Conservation (phyloP, 805 yeast genomes). For the Yarrowia hollandica region DNA sequence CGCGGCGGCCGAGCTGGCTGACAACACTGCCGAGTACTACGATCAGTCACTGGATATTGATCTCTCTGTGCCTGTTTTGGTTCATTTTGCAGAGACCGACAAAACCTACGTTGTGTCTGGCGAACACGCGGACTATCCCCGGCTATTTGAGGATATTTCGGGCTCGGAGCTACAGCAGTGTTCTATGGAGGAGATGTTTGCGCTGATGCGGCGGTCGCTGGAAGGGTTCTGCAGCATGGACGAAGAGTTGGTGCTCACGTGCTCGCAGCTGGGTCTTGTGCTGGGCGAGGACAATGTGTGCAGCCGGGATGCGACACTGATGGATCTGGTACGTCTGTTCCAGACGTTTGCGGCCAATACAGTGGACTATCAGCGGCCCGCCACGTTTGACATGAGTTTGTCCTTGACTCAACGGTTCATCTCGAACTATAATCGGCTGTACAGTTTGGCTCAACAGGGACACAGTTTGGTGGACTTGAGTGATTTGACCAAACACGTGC, state of each 20-base stretch:
- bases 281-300: constrained; percentile 38
- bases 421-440: constrained; percentile 33
- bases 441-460: constrained; percentile 28
- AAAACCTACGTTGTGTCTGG: constrained; percentile 1
- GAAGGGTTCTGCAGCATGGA: constrained; percentile 30
- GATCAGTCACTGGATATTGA: constrained; percentile 9
- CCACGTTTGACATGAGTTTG: constrained; percentile 30
- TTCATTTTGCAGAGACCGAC: constrained; percentile 1
- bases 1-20: neutral
- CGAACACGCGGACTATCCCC: constrained; percentile 1
- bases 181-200: constrained; percentile 34
- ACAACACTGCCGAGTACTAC: constrained; percentile 9
- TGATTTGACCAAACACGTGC: neutral
- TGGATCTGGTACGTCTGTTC: constrained; percentile 35
- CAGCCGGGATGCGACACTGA: constrained; percentile 35
- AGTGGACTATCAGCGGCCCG: constrained; percentile 26
- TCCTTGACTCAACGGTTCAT: constrained; percentile 33
- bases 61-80: neutral
- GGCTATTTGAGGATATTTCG: neutral
- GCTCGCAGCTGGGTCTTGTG: constrained; percentile 34
- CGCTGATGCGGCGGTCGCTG: constrained; percentile 29
- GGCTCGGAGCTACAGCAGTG: constrained; percentile 2
- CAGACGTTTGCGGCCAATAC: constrained; percentile 32
- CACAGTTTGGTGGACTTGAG: constrained; percentile 29
- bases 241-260: constrained; percentile 33